Evolutionary conservation across 2,329 filamentous ascomycete species (phyloP).

Genomic region (Colletotrichum sp.): DNA sequence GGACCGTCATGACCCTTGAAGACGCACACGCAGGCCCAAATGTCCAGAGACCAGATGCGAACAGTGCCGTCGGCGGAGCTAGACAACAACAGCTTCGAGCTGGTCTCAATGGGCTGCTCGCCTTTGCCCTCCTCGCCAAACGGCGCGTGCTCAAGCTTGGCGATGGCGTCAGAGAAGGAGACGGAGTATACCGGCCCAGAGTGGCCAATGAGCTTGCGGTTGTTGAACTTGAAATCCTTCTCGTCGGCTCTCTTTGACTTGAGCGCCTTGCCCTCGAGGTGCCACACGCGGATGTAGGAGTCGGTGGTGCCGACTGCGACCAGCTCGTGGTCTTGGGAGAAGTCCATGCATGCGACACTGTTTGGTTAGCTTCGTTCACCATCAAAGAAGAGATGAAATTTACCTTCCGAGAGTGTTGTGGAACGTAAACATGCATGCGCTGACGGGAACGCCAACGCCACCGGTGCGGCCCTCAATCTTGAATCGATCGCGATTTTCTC

Average conservation of each 20-base stretch:
- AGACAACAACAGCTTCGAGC: conserved; percentile 81
- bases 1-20: conserved; percentile 94
- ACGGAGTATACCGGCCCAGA: conserved; percentile 88
- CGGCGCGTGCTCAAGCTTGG: conserved; percentile 51
- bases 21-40: conserved; percentile 89
- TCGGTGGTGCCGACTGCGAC: conserved; percentile 90
- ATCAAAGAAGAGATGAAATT: conserved; percentile 31
- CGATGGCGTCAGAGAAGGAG: conserved; percentile 80
- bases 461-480: conserved; percentile 84
- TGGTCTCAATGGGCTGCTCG: conserved; percentile 51
- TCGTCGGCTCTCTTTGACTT: conserved; percentile 67
- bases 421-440: conserved; percentile 97
- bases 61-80: conserved; percentile 87
- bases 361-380: conserved; percentile 21
- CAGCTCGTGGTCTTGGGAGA: conserved; percentile 87
- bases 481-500: conserved; percentile 91
- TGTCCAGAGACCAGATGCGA: conserved; percentile 90
- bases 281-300: conserved; percentile 96
- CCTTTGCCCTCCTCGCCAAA: conserved; percentile 55
- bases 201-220: conserved; percentile 83
- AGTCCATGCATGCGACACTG: conserved; percentile 91
- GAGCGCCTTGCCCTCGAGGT: conserved; percentile 83
- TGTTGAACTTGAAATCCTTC: conserved; percentile 65
- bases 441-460: conserved; percentile 82
- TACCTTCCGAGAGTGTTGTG: conserved; percentile 94